These are phyloP conservation scores for Tolypocladium sp. DNA, from an alignment of 2,329 filamentous ascomycete genomes.

Conservation along the genomic window DNA sequence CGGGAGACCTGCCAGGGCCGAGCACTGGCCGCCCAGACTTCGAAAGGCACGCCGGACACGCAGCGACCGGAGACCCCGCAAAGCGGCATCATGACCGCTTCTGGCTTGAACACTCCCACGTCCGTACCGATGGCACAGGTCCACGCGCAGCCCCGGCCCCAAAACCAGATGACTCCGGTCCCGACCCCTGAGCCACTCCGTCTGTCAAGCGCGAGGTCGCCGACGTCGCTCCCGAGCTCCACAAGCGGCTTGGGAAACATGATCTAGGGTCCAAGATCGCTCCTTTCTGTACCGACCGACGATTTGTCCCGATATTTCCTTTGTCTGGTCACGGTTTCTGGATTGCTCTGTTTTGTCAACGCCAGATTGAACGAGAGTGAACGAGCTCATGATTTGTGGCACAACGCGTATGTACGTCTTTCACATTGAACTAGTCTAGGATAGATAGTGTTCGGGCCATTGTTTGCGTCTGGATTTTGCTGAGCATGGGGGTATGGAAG, in stretches of 20 bases:
- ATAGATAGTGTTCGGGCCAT: background rate
- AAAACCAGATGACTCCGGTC: background rate
- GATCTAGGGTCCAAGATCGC: background rate
- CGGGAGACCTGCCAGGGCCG: constrained; percentile 44
- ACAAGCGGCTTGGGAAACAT: background rate
- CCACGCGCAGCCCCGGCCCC: background rate
- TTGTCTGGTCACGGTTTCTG: background rate
- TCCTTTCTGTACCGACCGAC: background rate
- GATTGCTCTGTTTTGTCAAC: background rate
- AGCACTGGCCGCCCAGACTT: constrained; percentile 29
- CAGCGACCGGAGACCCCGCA: constrained; percentile 23
- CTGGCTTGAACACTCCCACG: constrained; percentile 6
- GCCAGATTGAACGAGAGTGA: background rate
- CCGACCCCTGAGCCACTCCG: background rate
- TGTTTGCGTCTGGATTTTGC: background rate
- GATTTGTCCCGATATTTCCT: background rate
- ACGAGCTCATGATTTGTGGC: background rate
- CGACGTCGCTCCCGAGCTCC: background rate
- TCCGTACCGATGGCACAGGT: background rate
- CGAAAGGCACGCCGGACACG: constrained; percentile 37
- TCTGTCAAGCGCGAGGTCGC: background rate
- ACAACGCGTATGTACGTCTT: background rate
- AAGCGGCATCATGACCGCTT: constrained; percentile 8
- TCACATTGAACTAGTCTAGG: no score
- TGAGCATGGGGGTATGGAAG: background rate